Base-by-base conservation (phyloP, 208 protist genomes). In the Trypanosoma mega region DNA sequence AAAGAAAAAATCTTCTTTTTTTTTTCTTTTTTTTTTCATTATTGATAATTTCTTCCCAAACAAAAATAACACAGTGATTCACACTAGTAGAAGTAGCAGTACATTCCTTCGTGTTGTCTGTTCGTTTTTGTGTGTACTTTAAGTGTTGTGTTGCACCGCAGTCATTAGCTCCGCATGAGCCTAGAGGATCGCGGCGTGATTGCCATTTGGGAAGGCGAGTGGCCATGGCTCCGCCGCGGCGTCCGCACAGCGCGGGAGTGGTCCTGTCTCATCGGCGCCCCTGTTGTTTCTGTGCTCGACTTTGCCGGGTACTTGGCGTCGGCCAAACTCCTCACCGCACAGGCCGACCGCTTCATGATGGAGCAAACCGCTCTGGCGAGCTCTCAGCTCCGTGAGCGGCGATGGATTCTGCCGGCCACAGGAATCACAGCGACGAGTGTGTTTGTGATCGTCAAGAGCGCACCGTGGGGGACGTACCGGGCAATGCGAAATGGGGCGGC, bases 191-290 rank as follows among this genome's bases (percentile, higher is more conserved):
- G 57, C 21, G 66, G 49, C 20, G 62, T 67, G 20, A 41, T 90
- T 1, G 49, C 74, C 5, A 60, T 89, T 26, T 94, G 87, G 84
- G 76, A 63, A 23, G 84, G 83, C 7, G 87, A 94, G 75, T 94
- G 87, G 87, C 69, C 71, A 26, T 89, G 81, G 58, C 79, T 91
- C 43, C 81, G 80, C 64, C 63, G 64, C 2, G 67, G 75, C 7
- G 78, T 90, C 8, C 66, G 76, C 8, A 54, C 75, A 65, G 68
- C 75, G 60, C 72, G 83, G 9, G 55, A 70, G n/a, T 59, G 45
- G 12, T 63, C 43, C n/a, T 64, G 52, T 21, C 16, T 60, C 21
- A 53, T 37, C 26, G 57, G 57, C 20, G 30, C 23, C 37, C 29
- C 65, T 29, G 39, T 78, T 14, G 63, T 30, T 9, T 43, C 45